Conservation (phyloP, 192 early-diverging fungal species). For the Chytriomyces sp. region DNA sequence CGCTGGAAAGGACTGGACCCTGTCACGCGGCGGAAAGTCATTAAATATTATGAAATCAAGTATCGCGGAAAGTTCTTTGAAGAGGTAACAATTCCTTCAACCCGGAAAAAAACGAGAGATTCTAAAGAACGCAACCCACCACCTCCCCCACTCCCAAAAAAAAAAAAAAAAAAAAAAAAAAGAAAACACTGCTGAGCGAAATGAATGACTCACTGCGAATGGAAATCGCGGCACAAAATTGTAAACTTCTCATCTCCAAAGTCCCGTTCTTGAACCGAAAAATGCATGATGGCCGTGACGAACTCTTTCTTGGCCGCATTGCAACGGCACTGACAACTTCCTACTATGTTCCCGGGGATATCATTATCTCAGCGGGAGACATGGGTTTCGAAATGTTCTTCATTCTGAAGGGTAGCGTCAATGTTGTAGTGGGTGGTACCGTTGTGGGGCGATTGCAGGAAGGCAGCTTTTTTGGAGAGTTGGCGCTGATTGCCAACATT, state of each 20-base stretch:
- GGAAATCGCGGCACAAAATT: constrained; percentile 45
- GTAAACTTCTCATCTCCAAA: constrained; percentile 44
- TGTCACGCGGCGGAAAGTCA: constrained; percentile 27
- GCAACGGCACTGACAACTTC: constrained; percentile 42
- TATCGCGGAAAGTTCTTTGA: constrained; percentile 11
- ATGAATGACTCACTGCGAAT: constrained; percentile 40
- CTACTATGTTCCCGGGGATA: constrained; percentile 52
- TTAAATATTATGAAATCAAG: constrained; percentile 38
- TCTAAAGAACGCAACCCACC: too few relatives aligned
- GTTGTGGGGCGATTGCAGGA: constrained; percentile 17
- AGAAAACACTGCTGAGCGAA: constrained; percentile 32
- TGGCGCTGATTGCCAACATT: constrained; percentile 34
- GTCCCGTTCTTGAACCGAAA: constrained; percentile 51
- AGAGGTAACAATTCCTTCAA: constrained; percentile 10
- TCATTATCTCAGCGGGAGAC: constrained; percentile 49
- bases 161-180: background rate
- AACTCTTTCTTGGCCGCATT: constrained; percentile 48
- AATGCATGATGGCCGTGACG: constrained; percentile 50
- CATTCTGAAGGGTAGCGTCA: constrained; percentile 28
- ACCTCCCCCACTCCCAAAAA: too few relatives aligned
- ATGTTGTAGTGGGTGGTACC: constrained; percentile 35
- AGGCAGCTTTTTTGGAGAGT: constrained; percentile 31
- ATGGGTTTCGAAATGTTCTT: constrained; percentile 49
- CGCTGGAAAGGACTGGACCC: constrained; percentile 16
- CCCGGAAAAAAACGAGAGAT: too few relatives aligned